Base-by-base conservation (phyloP, 2,329 filamentous ascomycete species). In the Phialophora expanda region DNA sequence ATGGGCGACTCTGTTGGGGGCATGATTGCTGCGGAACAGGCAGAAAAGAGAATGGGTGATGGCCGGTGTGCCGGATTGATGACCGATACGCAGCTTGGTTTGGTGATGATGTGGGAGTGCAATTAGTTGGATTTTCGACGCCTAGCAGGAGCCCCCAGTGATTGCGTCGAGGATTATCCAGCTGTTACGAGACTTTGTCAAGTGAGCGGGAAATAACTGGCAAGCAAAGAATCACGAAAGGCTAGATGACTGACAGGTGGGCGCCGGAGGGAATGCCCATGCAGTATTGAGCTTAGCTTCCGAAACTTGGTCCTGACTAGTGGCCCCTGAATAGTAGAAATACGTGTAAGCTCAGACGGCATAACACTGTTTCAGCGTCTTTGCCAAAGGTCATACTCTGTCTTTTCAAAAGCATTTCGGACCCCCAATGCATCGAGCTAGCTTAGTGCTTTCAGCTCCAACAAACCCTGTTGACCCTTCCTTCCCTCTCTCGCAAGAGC, bases 221-320 rank as follows among this genome's bases (percentile, higher is more conserved):
- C 44, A 17, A 59, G 50, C 28, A 30, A 61, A 61, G 58, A 51
- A 57, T 32, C 32, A 24, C 24, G 46, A 54, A 28, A 50, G 12
- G 30, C 9, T 22, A 59, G 41, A 46, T 41, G 56, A 59, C 44
- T 32, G 56, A 59, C 44, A 50, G 48, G 56, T 51, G 56, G 46
- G 14, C 41, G 7, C 38, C 7, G 17, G 6, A 20, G 20, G 17
- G 20, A 41, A n/a, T 17, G 12, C 38, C 17, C 17, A 44, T 44
- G 17, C 6, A n/a, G 14, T 1, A 44, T 44, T 44, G 38, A 44
- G 38, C 38, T 44, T 44, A 44, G 38, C 38, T 44, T 44, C 38
- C 38, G 38, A n/a, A 20, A 12, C 38, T n/a, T 17, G 34, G 58
- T 58, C 64, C 64, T 66, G 64, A 62, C 64, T 62, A 66, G 48